Evolutionary conservation across 1,139 yeast species (phyloP).

Genomic region (Pichia sp.): DNA sequence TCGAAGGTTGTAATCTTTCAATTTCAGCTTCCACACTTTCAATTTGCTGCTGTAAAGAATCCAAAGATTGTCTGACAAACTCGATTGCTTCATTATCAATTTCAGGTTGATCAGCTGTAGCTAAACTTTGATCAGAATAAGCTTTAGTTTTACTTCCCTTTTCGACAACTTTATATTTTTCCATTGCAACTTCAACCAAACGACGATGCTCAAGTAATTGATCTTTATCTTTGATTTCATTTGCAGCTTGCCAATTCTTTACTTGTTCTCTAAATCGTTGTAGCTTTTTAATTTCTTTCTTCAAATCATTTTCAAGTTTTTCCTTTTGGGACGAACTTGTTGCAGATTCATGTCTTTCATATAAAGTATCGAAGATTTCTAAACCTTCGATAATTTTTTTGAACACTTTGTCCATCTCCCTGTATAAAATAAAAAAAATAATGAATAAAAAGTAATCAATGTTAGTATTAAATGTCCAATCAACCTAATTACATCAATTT

Average conservation of each 20-base stretch:
- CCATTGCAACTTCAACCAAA: slow-evolving; percentile 74
- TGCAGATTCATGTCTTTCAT: slow-evolving; percentile 59
- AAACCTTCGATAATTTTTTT: slow-evolving; percentile 74
- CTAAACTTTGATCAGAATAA: slow-evolving; percentile 53
- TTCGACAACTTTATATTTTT: slow-evolving; percentile 70
- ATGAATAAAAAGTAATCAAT: not conserved
- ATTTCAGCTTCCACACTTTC: slow-evolving; percentile 59
- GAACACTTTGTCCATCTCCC: slow-evolving; percentile 71
- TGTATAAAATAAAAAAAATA: slow-evolving; percentile 6
- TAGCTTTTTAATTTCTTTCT: slow-evolving; percentile 67
- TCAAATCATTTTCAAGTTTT: slow-evolving; percentile 64
- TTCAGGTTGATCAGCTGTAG: slow-evolving; percentile 35
- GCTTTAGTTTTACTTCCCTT: slow-evolving; percentile 71
- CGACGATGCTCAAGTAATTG: slow-evolving; percentile 54
- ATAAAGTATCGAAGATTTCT: slow-evolving; percentile 59
- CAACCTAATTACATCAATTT: not conserved
- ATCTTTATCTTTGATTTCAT: slow-evolving; percentile 65
- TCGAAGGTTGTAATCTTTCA: slow-evolving; percentile 36
- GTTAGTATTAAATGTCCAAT: slow-evolving; percentile 14
- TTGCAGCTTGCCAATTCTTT: slow-evolving; percentile 70
- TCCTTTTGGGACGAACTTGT: slow-evolving; percentile 64
- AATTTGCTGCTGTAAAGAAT: slow-evolving; percentile 56
- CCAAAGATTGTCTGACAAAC: slow-evolving; percentile 54
- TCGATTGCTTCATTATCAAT: slow-evolving; percentile 54
- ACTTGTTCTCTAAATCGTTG: slow-evolving; percentile 73